phyloP scores from a whole-genome alignment of 2,329 filamentous ascomycete species.

The Albophoma yamanashiensis region DNA sequence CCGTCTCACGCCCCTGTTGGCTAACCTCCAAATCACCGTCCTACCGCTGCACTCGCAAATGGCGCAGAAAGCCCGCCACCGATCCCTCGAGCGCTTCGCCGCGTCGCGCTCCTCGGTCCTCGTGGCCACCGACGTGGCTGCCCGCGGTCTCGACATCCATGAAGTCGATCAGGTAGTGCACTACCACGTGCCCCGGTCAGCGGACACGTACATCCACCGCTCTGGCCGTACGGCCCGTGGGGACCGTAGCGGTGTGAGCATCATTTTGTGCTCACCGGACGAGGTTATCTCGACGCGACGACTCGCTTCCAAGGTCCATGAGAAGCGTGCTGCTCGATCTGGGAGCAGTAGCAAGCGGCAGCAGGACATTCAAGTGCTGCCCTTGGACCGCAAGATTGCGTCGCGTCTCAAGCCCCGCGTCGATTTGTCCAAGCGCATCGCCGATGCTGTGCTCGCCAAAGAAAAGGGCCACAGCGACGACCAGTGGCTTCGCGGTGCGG shows the following conservation, averaged over 20 bases:
- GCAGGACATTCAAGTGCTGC: slow-evolving; percentile 68
- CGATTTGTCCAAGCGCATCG: slow-evolving; percentile 73
- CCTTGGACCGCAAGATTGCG: slow-evolving; percentile 73
- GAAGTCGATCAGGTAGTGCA: slow-evolving; percentile 84
- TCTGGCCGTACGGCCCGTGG: slow-evolving; percentile 90
- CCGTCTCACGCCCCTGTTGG: slow-evolving; percentile 72
- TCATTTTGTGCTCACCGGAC: slow-evolving; percentile 83
- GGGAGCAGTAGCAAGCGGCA: slow-evolving; percentile 26
- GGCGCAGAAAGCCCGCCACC: slow-evolving; percentile 89
- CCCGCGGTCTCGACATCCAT: slow-evolving; percentile 86
- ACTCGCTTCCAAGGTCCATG: slow-evolving; percentile 81
- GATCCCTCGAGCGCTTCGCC: slow-evolving; percentile 83
- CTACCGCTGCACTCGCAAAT: slow-evolving; percentile 84
- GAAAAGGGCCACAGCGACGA: slow-evolving; percentile 79
- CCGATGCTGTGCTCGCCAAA: slow-evolving; percentile 74
- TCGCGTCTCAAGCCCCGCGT: slow-evolving; percentile 67
- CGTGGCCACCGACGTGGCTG: slow-evolving; percentile 87
- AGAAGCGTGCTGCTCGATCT: slow-evolving; percentile 35
- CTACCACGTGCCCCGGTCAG: slow-evolving; percentile 86
- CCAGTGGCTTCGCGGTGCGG: slow-evolving; percentile 71
- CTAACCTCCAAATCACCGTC: slow-evolving; percentile 68
- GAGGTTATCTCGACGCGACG: slow-evolving; percentile 78
- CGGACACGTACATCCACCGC: slow-evolving; percentile 90
- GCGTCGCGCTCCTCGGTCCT: slow-evolving; percentile 58
- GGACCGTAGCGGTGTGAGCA: slow-evolving; percentile 63